phyloP scores from a whole-genome alignment of 805 yeast genomes.

The Zygotorulaspora sp. region DNA sequence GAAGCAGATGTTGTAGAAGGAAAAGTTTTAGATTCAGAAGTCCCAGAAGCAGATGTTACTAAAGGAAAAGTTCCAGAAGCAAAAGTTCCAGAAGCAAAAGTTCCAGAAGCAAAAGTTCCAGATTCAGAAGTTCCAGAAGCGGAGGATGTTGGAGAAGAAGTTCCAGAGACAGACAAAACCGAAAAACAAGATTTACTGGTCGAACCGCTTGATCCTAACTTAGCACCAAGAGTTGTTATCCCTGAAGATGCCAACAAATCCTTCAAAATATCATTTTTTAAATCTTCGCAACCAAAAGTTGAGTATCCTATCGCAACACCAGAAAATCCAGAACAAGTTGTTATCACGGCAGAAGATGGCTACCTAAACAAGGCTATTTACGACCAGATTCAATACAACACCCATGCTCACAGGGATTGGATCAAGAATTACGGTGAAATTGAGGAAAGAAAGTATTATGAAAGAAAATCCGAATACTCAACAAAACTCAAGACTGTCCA shows the following conservation, averaged over 20 bases:
- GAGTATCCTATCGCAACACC: slow-evolving; percentile 29
- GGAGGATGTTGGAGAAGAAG: slow-evolving; percentile 1
- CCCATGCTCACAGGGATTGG: slow-evolving; percentile 20
- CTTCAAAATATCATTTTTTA: slow-evolving; percentile 6
- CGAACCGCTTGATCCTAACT: slow-evolving; percentile 12
- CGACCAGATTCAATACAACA: slow-evolving; percentile 27
- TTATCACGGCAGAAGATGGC: slow-evolving; percentile 25
- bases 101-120: slow-evolving; percentile 7
- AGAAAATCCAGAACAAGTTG: slow-evolving; percentile 29
- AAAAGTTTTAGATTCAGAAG: slow-evolving; percentile 3
- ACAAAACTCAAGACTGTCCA: slow-evolving; percentile 19
- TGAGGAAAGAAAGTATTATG: slow-evolving; percentile 18
- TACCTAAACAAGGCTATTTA: slow-evolving; percentile 30
- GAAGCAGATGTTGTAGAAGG: slow-evolving; percentile 3
- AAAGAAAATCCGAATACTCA: slow-evolving; percentile 21
- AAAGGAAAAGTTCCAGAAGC: not conserved
- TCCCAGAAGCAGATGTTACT: slow-evolving; percentile 1
- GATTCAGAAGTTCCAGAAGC: slow-evolving; percentile 4
- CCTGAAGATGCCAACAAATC: slow-evolving; percentile 8
- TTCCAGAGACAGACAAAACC: not conserved
- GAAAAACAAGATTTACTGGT: not conserved
- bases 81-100: not conserved
- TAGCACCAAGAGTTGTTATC: slow-evolving; percentile 20
- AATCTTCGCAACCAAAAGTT: slow-evolving; percentile 1
- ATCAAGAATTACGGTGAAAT: slow-evolving; percentile 15